Percentiles rank a stretch among this genome's conserved stretches.
phyloP scores from a whole-genome alignment of 2,329 filamentous ascomycete genomes.

The Plectosphaerella cucumerina region DNA sequence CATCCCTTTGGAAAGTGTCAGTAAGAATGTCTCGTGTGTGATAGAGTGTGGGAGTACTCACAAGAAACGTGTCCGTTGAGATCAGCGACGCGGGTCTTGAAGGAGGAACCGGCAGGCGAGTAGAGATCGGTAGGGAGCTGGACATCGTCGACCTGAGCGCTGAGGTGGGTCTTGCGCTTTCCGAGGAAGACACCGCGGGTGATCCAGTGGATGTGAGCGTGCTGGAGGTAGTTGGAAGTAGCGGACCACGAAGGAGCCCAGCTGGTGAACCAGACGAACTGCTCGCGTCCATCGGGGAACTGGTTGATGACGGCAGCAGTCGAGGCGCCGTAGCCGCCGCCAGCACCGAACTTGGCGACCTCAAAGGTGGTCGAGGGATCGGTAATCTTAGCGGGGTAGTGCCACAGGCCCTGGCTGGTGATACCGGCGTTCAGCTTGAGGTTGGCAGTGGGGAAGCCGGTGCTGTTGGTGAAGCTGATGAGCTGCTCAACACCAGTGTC shows the following conservation, averaged over 20 bases:
- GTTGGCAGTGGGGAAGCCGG: conserved; percentile 49
- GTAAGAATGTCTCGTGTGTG: too few relatives aligned
- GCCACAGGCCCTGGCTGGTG: conserved; percentile 51
- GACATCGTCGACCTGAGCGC: conserved; percentile 60
- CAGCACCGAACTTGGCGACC: conserved; percentile 48
- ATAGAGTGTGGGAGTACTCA: conserved; percentile 16
- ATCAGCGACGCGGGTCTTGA: conserved; percentile 43
- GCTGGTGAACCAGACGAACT: conserved; percentile 58
- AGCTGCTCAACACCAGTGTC: conserved; percentile 42
- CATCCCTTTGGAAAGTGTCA: background rate
- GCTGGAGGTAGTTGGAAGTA: conserved; percentile 55
- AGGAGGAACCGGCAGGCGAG: conserved; percentile 40
- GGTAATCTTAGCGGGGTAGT: conserved; percentile 53
- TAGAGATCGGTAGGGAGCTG: conserved; percentile 50
- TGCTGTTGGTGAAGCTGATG: conserved; percentile 48
- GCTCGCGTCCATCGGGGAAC: conserved; percentile 46
- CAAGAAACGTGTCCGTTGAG: conserved; percentile 41
- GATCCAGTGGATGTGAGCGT: conserved; percentile 59
- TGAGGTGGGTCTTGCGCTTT: conserved; percentile 49
- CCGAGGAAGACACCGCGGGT: conserved; percentile 55
- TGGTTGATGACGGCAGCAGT: conserved; percentile 58
- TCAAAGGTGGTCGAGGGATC: conserved; percentile 48
- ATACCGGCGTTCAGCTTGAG: conserved; percentile 44
- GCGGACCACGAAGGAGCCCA: conserved; percentile 40
- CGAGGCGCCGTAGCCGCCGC: conserved; percentile 31